phyloP scores from a whole-genome alignment of 176 grass and related monocot genomes.

The Raddia guianensis region DNA sequence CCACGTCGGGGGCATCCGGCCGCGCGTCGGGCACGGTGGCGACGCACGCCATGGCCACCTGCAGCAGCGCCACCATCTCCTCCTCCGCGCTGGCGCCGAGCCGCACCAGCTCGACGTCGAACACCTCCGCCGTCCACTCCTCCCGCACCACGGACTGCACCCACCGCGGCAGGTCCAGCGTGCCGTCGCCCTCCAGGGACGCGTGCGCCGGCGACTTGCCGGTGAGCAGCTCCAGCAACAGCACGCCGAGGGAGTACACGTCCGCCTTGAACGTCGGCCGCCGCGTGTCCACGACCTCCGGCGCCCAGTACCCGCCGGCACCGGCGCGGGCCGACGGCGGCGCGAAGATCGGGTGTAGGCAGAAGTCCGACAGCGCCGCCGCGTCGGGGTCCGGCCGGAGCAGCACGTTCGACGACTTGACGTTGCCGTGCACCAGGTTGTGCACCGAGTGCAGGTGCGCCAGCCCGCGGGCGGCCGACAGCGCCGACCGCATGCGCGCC shows the following conservation, averaged over 20 bases:
- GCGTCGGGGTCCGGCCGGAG: conserved; percentile 76
- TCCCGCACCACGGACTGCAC: conserved; percentile 97
- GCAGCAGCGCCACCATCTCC: conserved; percentile 97
- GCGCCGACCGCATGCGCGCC: conserved; percentile 70
- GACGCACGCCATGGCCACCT: conserved; percentile 97
- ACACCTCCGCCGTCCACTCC: conserved; percentile 99
- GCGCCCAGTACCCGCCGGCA: conserved; percentile 75
- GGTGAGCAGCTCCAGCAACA: conserved; percentile 85
- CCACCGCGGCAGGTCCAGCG: conserved; percentile 89
- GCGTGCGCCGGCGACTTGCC: conserved; percentile 81
- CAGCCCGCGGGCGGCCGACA: conserved; percentile 76
- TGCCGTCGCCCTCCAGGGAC: conserved; percentile 77
- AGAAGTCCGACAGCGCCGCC: conserved; percentile 72
- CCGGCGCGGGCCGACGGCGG: conserved; percentile 45
- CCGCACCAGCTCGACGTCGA: conserved; percentile 94
- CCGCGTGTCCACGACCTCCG: conserved; percentile 81
- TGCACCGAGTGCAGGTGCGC: conserved; percentile 72
- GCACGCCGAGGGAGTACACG: conserved; percentile 89
- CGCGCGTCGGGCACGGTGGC: conserved; percentile 77
- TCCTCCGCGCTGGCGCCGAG: conserved; percentile 82
- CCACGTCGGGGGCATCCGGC: conserved; percentile 68
- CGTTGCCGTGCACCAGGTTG: conserved; percentile 75
- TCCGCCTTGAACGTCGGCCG: conserved; percentile 83
- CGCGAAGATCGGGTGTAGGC: conserved; percentile 73
- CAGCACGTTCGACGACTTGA: conserved; percentile 93